A percentile compares a stretch with the other conserved stretches of the same genome.
phyloP scores from a whole-genome alignment of 331 rosid genomes.

The Quercus lobata region DNA sequence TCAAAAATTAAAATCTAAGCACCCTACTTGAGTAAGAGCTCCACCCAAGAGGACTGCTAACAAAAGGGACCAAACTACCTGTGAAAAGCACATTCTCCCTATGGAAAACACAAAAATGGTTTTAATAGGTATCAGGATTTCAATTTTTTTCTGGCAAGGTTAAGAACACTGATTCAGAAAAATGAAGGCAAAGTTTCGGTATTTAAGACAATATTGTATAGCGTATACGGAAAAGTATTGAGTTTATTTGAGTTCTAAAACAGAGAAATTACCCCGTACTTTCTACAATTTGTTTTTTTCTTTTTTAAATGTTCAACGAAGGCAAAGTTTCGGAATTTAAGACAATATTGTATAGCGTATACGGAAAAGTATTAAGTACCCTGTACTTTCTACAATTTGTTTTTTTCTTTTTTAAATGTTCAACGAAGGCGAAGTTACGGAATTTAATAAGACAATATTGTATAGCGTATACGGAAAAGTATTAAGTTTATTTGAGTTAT shows the following conservation, averaged over 20 bases:
- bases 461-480: too few species aligned
- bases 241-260: too few species aligned
- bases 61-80: conserved; percentile 5
- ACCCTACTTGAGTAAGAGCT: conserved; percentile 19
- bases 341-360: background rate
- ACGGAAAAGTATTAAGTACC: too few species aligned
- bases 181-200: background rate
- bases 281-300: too few species aligned
- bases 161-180: background rate
- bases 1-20: conserved; percentile 43
- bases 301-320: background rate
- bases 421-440: background rate
- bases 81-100: conserved; percentile 11
- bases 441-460: background rate
- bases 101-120: background rate
- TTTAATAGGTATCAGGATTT: background rate
- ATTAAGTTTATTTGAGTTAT: too few species aligned
- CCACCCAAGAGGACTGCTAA: conserved; percentile 20
- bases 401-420: too few species aligned
- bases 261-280: too few species aligned
- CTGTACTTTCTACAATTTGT: too few species aligned
- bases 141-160: too few species aligned
- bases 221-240: too few species aligned
- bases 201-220: background rate
- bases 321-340: background rate